Base-by-base conservation (phyloP, 805 yeast species). In the Saccharomyces cerevisiae region DNA sequence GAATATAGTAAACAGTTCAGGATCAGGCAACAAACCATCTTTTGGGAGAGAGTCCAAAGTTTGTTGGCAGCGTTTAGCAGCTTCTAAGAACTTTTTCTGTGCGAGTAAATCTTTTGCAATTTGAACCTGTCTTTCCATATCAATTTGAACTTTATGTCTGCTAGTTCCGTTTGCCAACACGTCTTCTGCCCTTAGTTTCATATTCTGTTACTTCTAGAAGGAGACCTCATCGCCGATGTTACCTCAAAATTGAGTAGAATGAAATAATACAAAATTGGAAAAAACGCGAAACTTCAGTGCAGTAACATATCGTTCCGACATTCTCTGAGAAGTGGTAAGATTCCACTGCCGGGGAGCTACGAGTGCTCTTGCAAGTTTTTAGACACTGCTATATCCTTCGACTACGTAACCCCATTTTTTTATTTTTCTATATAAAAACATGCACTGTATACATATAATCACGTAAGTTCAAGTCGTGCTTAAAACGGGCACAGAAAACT, bases 1-100 rank as follows among this genome's bases (percentile, higher is more conserved):
- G 6, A 36, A 36, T 21, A 36, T 36, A 13, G 11, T 36, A 17
- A 36, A 57, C 6, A 51, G 49, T 24, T 55, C 57, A 30, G 57
- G 51, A 31, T 49, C 24, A 22, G 43, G 43, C 43, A 36, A 8
- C 43, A 6, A 6, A 9, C 24, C 43, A 17, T 17, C 22, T 28
- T 50, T 55, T n/a, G 59, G 49, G 24, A 49, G 57, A 13, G 56
- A 22, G 43, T 60, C 62, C 29, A 61, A 29, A 6, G 94, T 90
- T 53, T 82, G 81, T 0, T 88, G 90, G 59, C 85, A 87, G 52
- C 74, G 72, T 55, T 82, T 86, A 1, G 81, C 82, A 0, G 96
- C 89, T n/a, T 68, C 64, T 31, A 84, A 91, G 9, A 17, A 36
- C 22, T 36, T 36, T 36, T 36, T 36, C 43, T 36, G 43, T 17